Percentiles rank a stretch among this genome's conserved stretches.
Conservation (phyloP, 2,329 filamentous ascomycete genomes). For the Pseudogymnoascus sp. region DNA sequence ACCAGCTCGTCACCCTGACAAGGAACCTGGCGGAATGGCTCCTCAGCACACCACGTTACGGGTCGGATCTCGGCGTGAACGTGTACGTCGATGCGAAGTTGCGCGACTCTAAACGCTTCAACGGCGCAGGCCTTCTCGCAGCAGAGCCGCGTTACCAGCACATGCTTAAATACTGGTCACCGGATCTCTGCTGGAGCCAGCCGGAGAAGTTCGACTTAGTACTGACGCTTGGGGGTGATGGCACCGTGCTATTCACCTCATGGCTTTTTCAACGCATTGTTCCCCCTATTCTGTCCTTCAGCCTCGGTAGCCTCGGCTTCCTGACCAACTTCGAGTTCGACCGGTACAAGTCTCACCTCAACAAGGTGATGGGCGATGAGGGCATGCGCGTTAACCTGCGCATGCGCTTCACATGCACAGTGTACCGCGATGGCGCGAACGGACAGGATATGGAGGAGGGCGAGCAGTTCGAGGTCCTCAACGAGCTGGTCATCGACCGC, state of each 20-base stretch:
- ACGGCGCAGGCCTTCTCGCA: constrained; percentile 61
- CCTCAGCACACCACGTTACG: constrained; percentile 79
- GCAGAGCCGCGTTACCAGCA: constrained; percentile 67
- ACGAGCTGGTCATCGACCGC: constrained; percentile 96
- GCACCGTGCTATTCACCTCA: constrained; percentile 79
- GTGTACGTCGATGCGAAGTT: constrained; percentile 98
- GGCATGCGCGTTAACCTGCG: constrained; percentile 97
- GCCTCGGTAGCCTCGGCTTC: constrained; percentile 78
- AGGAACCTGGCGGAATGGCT: constrained; percentile 83
- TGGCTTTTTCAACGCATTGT: constrained; percentile 91
- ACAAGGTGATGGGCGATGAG: constrained; percentile 82
- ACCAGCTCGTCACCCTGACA: constrained; percentile 81
- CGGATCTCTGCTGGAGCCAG: constrained; percentile 85
- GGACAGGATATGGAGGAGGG: constrained; percentile 69
- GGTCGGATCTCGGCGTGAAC: constrained; percentile 81
- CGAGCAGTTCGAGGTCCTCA: constrained; percentile 95
- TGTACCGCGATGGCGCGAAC: constrained; percentile 63
- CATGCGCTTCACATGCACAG: constrained; percentile 98
- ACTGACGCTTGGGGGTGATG: constrained; percentile 76
- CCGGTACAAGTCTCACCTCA: constrained; percentile 77
- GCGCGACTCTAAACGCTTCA: constrained; percentile 78
- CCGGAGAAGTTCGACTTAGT: constrained; percentile 96
- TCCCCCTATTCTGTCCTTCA: constrained; percentile 76
- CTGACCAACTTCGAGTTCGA: constrained; percentile 82
- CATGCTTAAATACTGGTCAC: constrained; percentile 94